Base-by-base conservation (phyloP, 139 green algal genomes). In the Volvox africanus region DNA sequence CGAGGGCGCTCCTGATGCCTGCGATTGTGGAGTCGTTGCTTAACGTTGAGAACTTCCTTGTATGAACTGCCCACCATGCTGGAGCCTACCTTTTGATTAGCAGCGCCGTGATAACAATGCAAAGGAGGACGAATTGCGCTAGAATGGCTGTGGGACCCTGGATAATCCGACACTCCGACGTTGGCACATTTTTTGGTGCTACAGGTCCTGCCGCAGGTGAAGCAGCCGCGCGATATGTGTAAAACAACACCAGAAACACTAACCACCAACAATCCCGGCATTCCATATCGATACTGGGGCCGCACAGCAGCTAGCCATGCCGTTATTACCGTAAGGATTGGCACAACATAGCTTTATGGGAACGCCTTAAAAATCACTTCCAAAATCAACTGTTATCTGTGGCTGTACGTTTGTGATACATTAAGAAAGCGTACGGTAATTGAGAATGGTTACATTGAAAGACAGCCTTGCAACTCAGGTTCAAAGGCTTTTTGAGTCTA, bases 1-100 rank as follows among this genome's bases (percentile, higher is more conserved):
- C 79, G 62, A 9, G 91, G 91, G 21, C 85, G 84, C 67, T 93
- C 91, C 18, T 77, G 84, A 36, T 89, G 79, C 71, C 91, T 92
- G 61, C 85, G 55, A 12, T 17, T 37, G 65, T 55, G 44, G 44
- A 55, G 44, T 55, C 9, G 44, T 5, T 55, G 9, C 44, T 55
- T 55, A 55, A 9, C 44, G 44, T 5, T 55, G 44, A 55, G 44
- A 55, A 55, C 44, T 55, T 55, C 9, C 9, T 55, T 55, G 44
- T 55, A 9, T 5, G 44, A 55, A 55, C 44, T 55, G 44, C 44
- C 44, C 44, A 55, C 9, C 44, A 5, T 55, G 5, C 44, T 55
- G 65, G 65, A 3, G 16, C 76, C 65, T 71, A 87, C 89, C 81
- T 28, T 55, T 92, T 89, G 1, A 92, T 68, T 21, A 81, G 80